These are phyloP conservation scores for Exophiala oligosperma DNA, from an alignment of 2,329 filamentous ascomycete genomes.

Conservation along the genomic window DNA sequence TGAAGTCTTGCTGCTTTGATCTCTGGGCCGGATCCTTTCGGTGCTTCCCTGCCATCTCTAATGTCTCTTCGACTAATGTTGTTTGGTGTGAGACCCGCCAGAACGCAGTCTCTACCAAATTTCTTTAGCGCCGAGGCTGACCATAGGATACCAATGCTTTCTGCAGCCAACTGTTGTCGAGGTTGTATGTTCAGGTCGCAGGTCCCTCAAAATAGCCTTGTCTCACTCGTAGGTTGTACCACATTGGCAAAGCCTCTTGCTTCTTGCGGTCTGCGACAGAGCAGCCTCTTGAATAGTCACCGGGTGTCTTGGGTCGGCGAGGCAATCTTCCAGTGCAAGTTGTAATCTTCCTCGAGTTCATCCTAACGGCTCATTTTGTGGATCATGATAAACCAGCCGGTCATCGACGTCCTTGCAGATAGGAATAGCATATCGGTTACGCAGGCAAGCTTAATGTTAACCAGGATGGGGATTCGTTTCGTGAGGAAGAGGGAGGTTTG, in stretches of 20 bases:
- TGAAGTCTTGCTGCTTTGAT: slow-evolving; percentile 18
- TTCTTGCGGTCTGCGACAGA: slow-evolving; percentile 28
- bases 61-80: slow-evolving; percentile 7
- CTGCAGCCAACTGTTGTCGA: slow-evolving; percentile 34
- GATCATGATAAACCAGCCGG: background rate
- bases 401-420: slow-evolving; percentile 45
- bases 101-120: slow-evolving; percentile 57
- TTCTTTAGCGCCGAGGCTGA: slow-evolving; percentile 71
- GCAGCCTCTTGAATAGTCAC: slow-evolving; percentile 25
- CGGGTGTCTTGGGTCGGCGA: slow-evolving; percentile 23
- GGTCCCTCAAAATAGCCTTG: slow-evolving; percentile 38
- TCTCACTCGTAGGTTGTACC: slow-evolving; percentile 56
- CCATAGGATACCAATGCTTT: slow-evolving; percentile 54
- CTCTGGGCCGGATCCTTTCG: slow-evolving; percentile 21
- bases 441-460: slow-evolving; percentile 62
- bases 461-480: slow-evolving; percentile 30
- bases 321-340: slow-evolving; percentile 40
- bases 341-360: slow-evolving; percentile 29
- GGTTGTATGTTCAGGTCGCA: slow-evolving; percentile 17
- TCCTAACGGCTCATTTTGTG: slow-evolving; percentile 7
- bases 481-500: slow-evolving; percentile 41
- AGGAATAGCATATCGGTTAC: slow-evolving; percentile 87
- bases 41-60: slow-evolving; percentile 34
- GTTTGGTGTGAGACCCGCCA: slow-evolving; percentile 34
- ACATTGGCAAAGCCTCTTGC: slow-evolving; percentile 48